phyloP scores from a whole-genome alignment of 768 basidiomycete genomes.

The Russula emetica region DNA sequence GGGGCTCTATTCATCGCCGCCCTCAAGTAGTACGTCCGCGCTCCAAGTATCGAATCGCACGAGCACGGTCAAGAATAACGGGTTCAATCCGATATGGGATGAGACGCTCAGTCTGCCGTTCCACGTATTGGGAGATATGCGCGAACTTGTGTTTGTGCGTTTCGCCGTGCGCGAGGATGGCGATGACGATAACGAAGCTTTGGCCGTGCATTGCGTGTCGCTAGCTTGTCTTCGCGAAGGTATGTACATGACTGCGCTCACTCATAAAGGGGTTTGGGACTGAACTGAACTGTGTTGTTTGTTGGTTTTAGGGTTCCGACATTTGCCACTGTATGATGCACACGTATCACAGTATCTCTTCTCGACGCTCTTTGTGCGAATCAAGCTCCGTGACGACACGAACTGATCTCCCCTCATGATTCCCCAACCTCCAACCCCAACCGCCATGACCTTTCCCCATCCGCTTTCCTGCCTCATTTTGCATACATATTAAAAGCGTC shows the following conservation, averaged over 20 bases:
- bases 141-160: constrained; percentile 77
- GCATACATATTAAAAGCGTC: no score
- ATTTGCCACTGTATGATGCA: constrained; percentile 84
- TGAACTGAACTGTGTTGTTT: constrained; percentile 23
- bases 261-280: constrained; percentile 27
- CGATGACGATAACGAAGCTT: constrained; percentile 54
- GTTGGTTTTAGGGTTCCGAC: constrained; percentile 66
- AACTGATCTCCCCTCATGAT: background rate
- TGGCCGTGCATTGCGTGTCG: constrained; percentile 71
- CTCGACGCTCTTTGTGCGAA: constrained; percentile 84
- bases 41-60: constrained; percentile 56
- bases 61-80: constrained; percentile 70
- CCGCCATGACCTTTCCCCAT: background rate
- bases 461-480: no score
- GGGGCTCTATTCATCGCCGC: constrained; percentile 38
- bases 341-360: constrained; percentile 87
- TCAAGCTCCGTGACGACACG: constrained; percentile 42
- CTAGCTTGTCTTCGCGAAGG: constrained; percentile 70
- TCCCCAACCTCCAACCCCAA: background rate
- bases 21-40: constrained; percentile 36
- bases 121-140: constrained; percentile 69
- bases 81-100: constrained; percentile 91
- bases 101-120: constrained; percentile 68
- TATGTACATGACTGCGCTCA: constrained; percentile 34
- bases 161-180: constrained; percentile 71